Base-by-base conservation (phyloP, 352 stramenopile species). In the Phytophthora crassamura region DNA sequence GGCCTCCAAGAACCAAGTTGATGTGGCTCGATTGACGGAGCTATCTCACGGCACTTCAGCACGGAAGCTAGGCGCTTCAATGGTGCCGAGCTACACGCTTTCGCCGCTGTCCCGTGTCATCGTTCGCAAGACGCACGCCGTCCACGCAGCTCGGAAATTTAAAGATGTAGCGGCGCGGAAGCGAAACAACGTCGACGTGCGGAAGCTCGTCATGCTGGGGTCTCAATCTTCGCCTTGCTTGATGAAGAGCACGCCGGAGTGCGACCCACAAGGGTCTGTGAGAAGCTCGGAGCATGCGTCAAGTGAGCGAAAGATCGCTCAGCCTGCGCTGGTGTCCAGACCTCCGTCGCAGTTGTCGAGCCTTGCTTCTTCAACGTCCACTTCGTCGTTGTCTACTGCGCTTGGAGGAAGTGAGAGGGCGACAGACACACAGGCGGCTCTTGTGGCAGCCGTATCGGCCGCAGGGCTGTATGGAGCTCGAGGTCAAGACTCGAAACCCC, bases 41-140 rank as follows among this genome's bases (percentile, higher is more conserved):
- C 25, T 51, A 33, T 43, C 39, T 15, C 25, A 63, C 25, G 43
- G 41, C 1, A 48, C 15, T 5, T 54, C 52, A 25, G 28, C 45
- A 36, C 57, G 36, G n/a, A 51, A 53, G 6, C 12, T 62, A 9
- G 55, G 54, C 7, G 12, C 38, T 33, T 38, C 34, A 3, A 40
- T 48, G 8, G 7, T n/a, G 7, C 39, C 58, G 8, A 69, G 48
- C 40, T 64, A 69, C 36, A 67, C 54, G 7, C 60, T 82, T 4
- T 84, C 77, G 3, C 77, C 80, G 22, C 65, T 89, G 0, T 68
- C 64, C 12, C 80, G 68, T 7, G 75, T 86, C 9, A 61, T 89
- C 7, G 28, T 76, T 35, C 67, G 75, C 2, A 89, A 86, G 55
- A 65, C 73, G 1, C 67, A 85, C 42, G 72, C 77, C 2, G 60